Percentiles rank a stretch among this genome's conserved stretches.
Conservation (phyloP, 768 basidiomycete genomes). For the Roridomyces roridus region DNA sequence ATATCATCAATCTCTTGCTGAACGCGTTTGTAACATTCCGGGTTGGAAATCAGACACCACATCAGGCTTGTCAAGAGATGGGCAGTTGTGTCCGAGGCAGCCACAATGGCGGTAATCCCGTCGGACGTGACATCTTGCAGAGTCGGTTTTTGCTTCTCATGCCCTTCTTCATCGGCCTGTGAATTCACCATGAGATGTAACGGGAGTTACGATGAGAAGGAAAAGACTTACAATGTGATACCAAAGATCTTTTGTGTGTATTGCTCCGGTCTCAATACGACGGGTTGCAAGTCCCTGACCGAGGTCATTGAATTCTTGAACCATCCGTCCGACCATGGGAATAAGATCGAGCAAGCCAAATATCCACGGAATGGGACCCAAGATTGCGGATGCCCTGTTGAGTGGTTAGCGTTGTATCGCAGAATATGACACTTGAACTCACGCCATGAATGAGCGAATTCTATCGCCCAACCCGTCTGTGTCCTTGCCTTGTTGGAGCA, state of each 20-base stretch:
- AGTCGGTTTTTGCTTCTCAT: constrained; percentile 36
- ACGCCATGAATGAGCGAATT: constrained; percentile 50
- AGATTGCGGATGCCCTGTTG: constrained; percentile 39
- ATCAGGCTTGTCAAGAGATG: constrained; percentile 38
- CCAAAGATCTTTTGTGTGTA: constrained; percentile 48
- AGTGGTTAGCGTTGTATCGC: not conserved
- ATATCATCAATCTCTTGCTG: constrained; percentile 39
- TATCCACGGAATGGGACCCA: constrained; percentile 37
- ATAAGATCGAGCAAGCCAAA: not conserved
- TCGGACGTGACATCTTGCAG: constrained; percentile 43
- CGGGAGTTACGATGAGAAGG: too few species aligned
- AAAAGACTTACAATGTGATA: constrained; percentile 40
- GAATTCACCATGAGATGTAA: too few species aligned
- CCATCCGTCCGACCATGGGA: constrained; percentile 1
- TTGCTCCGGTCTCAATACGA: constrained; percentile 27
- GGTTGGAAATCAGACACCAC: constrained; percentile 41
- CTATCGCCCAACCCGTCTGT: constrained; percentile 48
- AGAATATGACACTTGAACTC: constrained; percentile 12
- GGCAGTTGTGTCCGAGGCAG: constrained; percentile 47
- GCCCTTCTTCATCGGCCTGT: constrained; percentile 48
- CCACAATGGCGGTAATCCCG: constrained; percentile 43
- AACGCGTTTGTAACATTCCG: constrained; percentile 36
- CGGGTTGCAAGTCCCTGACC: not conserved
- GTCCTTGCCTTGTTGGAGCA: constrained; percentile 47
- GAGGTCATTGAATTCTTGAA: constrained; percentile 10